A percentile compares a stretch with the other conserved stretches of the same genome.
Conservation (phyloP, 495 filamentous ascomycete genomes). For the Lophiotrema nucula region DNA sequence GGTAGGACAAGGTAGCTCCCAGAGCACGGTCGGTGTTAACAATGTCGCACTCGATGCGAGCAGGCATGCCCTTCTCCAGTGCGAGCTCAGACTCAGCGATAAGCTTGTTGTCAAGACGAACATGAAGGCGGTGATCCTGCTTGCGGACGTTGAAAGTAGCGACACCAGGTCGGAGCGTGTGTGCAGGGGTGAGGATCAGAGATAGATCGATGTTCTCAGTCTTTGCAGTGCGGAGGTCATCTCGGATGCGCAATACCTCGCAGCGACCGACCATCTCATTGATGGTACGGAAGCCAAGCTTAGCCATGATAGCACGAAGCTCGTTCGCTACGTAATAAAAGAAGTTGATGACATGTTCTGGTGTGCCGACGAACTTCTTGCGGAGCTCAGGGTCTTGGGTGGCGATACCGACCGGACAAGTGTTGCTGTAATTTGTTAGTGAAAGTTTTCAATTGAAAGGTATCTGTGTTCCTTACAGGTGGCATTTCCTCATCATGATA, state of each 20-base stretch:
- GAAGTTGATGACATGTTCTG: constrained; percentile 99
- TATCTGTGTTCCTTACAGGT: constrained; percentile 23
- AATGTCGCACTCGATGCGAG: constrained; percentile 94
- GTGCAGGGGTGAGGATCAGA: constrained; percentile 92
- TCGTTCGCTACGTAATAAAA: constrained; percentile 99
- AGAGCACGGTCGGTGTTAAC: constrained; percentile 97
- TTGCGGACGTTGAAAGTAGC: constrained; percentile 99
- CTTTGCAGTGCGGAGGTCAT: constrained; percentile 85
- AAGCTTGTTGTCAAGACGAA: constrained; percentile 96
- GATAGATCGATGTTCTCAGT: constrained; percentile 93
- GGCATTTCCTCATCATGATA: constrained; percentile 87
- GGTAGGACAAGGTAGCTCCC: constrained; percentile 94
- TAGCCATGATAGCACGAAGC: constrained; percentile 97
- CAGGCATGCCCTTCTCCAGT: constrained; percentile 91
- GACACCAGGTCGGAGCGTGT: constrained; percentile 93
- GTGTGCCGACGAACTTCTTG: constrained; percentile 91
- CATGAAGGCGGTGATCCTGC: constrained; percentile 92
- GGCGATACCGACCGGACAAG: constrained; percentile 94
- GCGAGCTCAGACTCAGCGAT: constrained; percentile 97
- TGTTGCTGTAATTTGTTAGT: too few species aligned
- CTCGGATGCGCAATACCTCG: constrained; percentile 81
- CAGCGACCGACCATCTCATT: constrained; percentile 99
- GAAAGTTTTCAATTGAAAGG: neutral
- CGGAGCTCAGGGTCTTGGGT: constrained; percentile 94
- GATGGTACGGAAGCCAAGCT: constrained; percentile 87